A percentile compares a stretch with the other conserved stretches of the same genome.
phyloP scores from a whole-genome alignment of 306 rosid genomes.

The Parietaria judaica region DNA sequence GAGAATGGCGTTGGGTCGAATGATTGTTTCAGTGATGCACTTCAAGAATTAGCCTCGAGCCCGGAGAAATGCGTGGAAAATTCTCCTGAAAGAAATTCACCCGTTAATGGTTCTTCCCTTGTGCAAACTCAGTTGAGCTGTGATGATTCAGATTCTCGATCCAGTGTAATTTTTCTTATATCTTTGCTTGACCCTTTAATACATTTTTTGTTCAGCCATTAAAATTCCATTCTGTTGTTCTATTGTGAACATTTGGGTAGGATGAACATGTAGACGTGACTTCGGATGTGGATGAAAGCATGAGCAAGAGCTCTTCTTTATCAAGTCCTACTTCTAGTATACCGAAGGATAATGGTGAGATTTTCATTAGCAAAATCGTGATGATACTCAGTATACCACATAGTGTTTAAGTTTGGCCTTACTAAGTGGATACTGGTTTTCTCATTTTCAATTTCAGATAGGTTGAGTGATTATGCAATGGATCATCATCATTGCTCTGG shows the following conservation, averaged over 20 bases:
- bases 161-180: constrained; percentile 34
- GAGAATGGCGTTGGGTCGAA: constrained; percentile 20
- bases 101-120: constrained; percentile 23
- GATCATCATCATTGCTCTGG: constrained; percentile 26
- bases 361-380: constrained; percentile 11
- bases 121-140: constrained; percentile 31
- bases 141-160: constrained; percentile 36
- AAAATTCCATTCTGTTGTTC: constrained; percentile 4
- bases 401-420: too few species aligned
- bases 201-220: constrained; percentile 8
- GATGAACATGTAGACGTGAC: constrained; percentile 38
- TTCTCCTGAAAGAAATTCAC: constrained; percentile 22
- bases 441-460: constrained; percentile 47
- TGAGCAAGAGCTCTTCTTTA: constrained; percentile 33
- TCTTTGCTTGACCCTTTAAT: constrained; percentile 1
- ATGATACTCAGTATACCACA: constrained; percentile 4
- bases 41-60: constrained; percentile 20
- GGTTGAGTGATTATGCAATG: constrained; percentile 29
- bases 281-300: constrained; percentile 44
- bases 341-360: constrained; percentile 44
- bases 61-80: constrained; percentile 24
- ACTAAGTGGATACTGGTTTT: constrained; percentile 1
- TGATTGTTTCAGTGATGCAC: constrained; percentile 25
- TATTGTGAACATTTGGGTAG: constrained; percentile 30
- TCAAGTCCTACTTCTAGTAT: constrained; percentile 51